Evolutionary conservation across 192 early-diverging fungal species (phyloP), one percentile per base, ranked within the genome.

Genomic region (Mortierella hygrophila): DNA sequence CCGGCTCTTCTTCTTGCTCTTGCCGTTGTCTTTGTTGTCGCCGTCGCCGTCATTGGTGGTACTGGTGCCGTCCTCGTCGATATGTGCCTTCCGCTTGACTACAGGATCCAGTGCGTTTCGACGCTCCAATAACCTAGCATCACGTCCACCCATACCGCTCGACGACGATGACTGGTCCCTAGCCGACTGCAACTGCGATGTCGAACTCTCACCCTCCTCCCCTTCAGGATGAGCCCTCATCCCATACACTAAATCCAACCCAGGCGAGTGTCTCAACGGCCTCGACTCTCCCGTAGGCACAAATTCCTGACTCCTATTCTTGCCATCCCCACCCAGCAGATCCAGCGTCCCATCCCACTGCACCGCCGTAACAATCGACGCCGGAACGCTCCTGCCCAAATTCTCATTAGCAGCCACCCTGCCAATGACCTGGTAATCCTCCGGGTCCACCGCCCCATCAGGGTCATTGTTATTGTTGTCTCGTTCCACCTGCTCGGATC

Each of bases 311-410:
- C 38, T 11, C 4, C 37, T 47, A 16, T 41, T 65, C 29, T 26
- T 38, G n/a, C 20, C 4, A 9, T 26, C 4, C 4, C 7, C 75
- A 26, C 47, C 57, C 3, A 18, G 15, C n/a, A 57, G 40, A 29
- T 80, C 74, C 37, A 85, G 7, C 2, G 55, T 76, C 21, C 83
- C 78, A 65, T 75, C 77, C 78, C 78, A 85, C 18, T 75, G 40
- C 2, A 79, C 78, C 0, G 74, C 46, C 10, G 83, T 79, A 13
- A 85, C 68, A 42, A 79, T 70, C 6, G 41, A 29, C 1, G 1
- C 18, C 1, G 40, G 23, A 37, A 60, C 4, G 0, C 68, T 70
- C 11, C 82, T 29, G 9, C 52, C 20, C 26, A 84, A 77, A 84
- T 40, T 69, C 2, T 84, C 65, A 9, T 75, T 78, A 9, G 82